Evolutionary conservation across 1,284 basidiomycete species (phyloP), one percentile per base, ranked within the genome.

Genomic region (Kalmanozyma brasiliensis): DNA sequence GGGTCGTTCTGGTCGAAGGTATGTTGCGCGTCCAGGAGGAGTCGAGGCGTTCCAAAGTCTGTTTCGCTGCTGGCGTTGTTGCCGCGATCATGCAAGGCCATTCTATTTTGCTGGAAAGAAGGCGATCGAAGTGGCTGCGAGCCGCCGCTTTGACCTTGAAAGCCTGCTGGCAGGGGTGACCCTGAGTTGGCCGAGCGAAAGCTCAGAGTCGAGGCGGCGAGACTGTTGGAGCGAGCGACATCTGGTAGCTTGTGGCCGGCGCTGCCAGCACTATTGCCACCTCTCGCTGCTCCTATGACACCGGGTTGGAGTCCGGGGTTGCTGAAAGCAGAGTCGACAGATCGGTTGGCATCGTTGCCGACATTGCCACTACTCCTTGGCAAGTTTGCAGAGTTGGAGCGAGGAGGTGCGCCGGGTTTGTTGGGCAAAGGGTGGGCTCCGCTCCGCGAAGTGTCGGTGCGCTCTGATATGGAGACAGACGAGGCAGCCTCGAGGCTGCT

Each of bases 21-120:
- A 34, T 63, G 66, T 30, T 71, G 68, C 14, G 53, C 59, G 23
- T 71, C 68, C 32, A 71, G 46, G 19, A 58, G 59, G 20, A 71
- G 63, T 24, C 59, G 47, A 1, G 68, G 68, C 2, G 68, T 71
- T 35, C 68, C 68, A 17, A 52, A 59, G 4, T 71, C 68, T 4
- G 68, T 49, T 22, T 71, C 62, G 8, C 42, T 48, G 30, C 43
- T 57, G 14, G 33, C 32, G 11, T 63, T 55, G 32, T 43, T 20
- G 24, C 36, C 29, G 10, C 47, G 55, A 11, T 60, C 51, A 36
- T 56, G 63, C 36, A 42, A 19, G 10, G 16, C 33, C n/a, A 24
- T 30, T 8, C 26, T 32, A 29, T 53, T 42, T 16, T 53, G 41
- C n/a, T 60, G 48, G 3, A 69, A 22, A 4, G 52, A 55, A 8